Evolutionary conservation across 208 protist genomes (phyloP), one percentile per base, ranked within the genome.

Genomic region (Phytomonas sp.): DNA sequence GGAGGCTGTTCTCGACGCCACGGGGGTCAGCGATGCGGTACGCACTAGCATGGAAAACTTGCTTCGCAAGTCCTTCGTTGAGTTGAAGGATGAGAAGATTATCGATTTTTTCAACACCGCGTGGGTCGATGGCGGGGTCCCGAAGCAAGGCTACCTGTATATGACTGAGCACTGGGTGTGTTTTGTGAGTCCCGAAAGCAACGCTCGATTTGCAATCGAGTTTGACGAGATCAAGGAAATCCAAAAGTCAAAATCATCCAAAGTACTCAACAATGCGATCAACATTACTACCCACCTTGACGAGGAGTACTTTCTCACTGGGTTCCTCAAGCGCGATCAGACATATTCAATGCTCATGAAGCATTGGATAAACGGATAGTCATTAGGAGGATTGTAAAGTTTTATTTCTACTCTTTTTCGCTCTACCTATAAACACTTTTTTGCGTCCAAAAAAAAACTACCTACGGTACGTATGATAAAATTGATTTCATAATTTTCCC

Each of bases 141-240:
- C 72, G 60, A 78, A 78, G 34, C 86, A 87, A 36, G 86, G 86
- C 36, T 83, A 79, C 68, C 30, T 91, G 28, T 92, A 82, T 73
- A 78, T 95, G 56, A 88, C 82, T 6, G 66, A 72, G 31, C 84
- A 87, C 62, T 92, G 80, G 75, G 62, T 95, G 64, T 90, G 83
- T 74, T 95, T 95, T 62, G 63, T 78, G 64, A 77, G 78, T 68
- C 76, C 56, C 71, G 61, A 87, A 23, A 60, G 60, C 2, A 61
- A 29, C 15, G 71, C 77, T 2, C 76, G 87, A 26, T 88, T 95
- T 68, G 76, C 78, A 30, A 46, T 92, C 13, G 84, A 92, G 66
- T 91, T 87, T 72, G 87, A 95, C 67, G 86, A 95, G 66, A 87
- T 95, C 60, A 88, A 86, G 40, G 84, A 95, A 37, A 79, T 95